Evolutionary conservation across 1,284 basidiomycete genomes (phyloP).

Genomic region (Tilletia setariae): DNA sequence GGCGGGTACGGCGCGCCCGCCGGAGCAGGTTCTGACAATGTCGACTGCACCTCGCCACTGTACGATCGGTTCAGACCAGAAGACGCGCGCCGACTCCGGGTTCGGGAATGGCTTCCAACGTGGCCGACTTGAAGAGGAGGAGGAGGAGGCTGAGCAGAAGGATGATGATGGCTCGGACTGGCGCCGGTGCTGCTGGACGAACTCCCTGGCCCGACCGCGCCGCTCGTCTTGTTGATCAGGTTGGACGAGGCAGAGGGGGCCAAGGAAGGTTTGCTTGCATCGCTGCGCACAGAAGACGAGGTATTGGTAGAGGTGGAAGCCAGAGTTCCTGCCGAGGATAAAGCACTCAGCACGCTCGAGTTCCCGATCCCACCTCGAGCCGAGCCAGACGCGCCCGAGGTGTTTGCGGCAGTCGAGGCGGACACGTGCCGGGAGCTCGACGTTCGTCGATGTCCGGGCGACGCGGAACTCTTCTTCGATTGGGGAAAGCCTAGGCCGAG

Average conservation of each 20-base stretch:
- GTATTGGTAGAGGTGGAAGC: neutral
- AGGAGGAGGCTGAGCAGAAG: no score
- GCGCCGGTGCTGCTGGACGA: neutral
- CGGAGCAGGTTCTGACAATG: neutral
- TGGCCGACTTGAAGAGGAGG: no score
- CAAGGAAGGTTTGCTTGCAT: neutral
- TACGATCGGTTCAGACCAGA: neutral
- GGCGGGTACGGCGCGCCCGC: neutral
- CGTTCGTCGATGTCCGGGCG: neutral
- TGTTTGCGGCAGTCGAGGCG: neutral
- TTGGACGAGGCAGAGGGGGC: neutral
- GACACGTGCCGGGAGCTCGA: neutral
- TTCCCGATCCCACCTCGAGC: neutral
- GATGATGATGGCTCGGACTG: neutral
- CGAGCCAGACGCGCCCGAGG: neutral
- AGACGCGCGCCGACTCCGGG: neutral
- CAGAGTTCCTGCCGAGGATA: constrained; percentile 4
- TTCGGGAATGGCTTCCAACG: neutral
- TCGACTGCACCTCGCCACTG: neutral
- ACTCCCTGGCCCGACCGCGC: neutral
- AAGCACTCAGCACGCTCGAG: neutral
- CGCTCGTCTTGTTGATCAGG: neutral
- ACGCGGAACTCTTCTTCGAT: neutral
- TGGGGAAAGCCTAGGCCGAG: neutral
- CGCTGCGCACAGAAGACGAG: neutral